Conservation (phyloP, 2,329 filamentous ascomycete species). For the Thelonectria discophora region DNA sequence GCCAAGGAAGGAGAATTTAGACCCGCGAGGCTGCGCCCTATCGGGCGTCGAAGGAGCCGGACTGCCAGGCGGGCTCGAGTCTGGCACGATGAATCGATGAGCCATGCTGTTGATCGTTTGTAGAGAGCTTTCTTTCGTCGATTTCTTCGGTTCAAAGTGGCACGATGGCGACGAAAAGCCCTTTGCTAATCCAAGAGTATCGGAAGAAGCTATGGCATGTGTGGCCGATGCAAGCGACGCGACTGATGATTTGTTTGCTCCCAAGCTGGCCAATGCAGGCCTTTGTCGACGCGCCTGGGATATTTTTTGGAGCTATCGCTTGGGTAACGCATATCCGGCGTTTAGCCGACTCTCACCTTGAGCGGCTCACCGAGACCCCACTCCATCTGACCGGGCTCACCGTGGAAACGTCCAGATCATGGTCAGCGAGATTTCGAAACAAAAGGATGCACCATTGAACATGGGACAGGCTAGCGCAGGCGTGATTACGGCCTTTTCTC, state of each 20-base stretch:
- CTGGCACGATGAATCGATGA: conserved; percentile 53
- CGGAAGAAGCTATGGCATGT: conserved; percentile 27
- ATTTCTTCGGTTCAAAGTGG: conserved; percentile 20
- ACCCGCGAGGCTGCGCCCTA: conserved; percentile 46
- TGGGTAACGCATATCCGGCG: conserved; percentile 31
- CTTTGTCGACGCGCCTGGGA: conserved; percentile 38
- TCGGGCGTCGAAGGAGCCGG: conserved; percentile 62
- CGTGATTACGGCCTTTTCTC: conserved; percentile 15
- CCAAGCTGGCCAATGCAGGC: conserved; percentile 28
- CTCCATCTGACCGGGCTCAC: conserved; percentile 5
- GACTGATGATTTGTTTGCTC: conserved; percentile 25
- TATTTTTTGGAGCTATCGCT: conserved; percentile 45
- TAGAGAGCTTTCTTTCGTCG: conserved; percentile 30
- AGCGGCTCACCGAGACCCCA: conserved; percentile 8
- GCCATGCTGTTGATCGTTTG: conserved; percentile 47
- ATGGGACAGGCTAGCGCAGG: conserved; percentile 14
- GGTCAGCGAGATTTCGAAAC: background rate
- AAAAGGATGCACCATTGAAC: background rate
- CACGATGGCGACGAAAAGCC: conserved; percentile 18
- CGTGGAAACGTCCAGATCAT: conserved; percentile 5
- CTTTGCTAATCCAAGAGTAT: conserved; percentile 18
- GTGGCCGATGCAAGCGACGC: conserved; percentile 21
- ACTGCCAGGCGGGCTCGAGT: conserved; percentile 54
- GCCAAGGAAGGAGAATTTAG: conserved; percentile 51
- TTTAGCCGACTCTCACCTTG: conserved; percentile 36